These are phyloP conservation scores for Pleurotus eryngii DNA, from an alignment of 768 basidiomycete species.

Conservation along the genomic window DNA sequence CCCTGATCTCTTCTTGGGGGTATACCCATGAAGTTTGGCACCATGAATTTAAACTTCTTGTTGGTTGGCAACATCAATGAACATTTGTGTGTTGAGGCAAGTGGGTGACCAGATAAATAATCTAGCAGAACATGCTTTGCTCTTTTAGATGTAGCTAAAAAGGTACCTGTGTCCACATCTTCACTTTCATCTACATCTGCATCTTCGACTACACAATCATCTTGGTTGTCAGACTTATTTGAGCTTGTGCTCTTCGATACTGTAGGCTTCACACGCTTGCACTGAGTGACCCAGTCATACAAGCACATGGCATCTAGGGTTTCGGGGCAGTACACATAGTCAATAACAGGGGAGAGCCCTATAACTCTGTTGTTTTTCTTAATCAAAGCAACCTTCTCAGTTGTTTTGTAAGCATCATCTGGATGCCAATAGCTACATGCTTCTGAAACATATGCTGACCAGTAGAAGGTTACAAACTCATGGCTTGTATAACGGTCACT, in stretches of 20 bases:
- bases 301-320: not conserved
- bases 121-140: not conserved
- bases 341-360: not conserved
- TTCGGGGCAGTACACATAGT: not conserved
- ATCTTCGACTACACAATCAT: not conserved
- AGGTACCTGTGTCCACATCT: not conserved
- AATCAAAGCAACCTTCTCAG: not conserved
- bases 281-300: not conserved
- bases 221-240: not conserved
- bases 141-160: not conserved
- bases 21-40: conserved; percentile 28
- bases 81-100: not conserved
- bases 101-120: not conserved
- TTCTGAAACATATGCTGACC: conserved; percentile 15
- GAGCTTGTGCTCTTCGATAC: not conserved
- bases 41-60: not conserved
- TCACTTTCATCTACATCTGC: not conserved
- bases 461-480: conserved; percentile 18
- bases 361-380: not conserved
- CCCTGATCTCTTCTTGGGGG: conserved; percentile 27
- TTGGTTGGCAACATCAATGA: not conserved
- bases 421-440: not conserved
- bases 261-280: not conserved
- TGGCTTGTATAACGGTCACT: conserved; percentile 29
- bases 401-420: not conserved